Conservation (phyloP, 495 filamentous ascomycete species). For the Talaromyces stipitatus region DNA sequence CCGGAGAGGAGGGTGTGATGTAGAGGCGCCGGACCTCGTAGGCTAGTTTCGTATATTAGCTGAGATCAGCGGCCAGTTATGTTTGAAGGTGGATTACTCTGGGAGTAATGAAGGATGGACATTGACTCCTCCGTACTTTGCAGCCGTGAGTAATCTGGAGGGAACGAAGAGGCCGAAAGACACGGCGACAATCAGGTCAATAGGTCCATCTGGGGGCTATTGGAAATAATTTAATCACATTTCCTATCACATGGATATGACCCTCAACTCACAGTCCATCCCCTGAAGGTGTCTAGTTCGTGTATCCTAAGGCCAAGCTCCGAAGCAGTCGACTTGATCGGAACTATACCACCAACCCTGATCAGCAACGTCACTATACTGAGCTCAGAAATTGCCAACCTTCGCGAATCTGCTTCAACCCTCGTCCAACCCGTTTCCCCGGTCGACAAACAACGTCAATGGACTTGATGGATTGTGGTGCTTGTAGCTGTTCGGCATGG, state of each 20-base stretch:
- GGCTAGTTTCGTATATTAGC: slow-evolving; percentile 46
- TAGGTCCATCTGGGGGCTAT: slow-evolving; percentile 33
- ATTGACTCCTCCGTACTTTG: slow-evolving; percentile 83
- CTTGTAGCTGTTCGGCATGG: slow-evolving; percentile 45
- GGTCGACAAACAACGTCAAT: slow-evolving; percentile 85
- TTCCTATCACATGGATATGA: not conserved
- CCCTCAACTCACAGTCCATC: slow-evolving; percentile 56
- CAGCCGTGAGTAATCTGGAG: slow-evolving; percentile 55
- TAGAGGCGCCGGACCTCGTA: slow-evolving; percentile 69
- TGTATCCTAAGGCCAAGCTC: slow-evolving; percentile 60
- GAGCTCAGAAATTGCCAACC: slow-evolving; percentile 34
- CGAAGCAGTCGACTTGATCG: slow-evolving; percentile 59
- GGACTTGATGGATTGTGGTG: slow-evolving; percentile 56
- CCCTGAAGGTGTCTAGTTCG: slow-evolving; percentile 67
- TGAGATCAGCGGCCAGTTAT: not conserved
- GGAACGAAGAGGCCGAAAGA: slow-evolving; percentile 92
- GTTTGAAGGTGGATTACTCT: slow-evolving; percentile 44
- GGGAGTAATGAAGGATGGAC: slow-evolving; percentile 92
- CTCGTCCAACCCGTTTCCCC: slow-evolving; percentile 66
- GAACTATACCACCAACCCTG: slow-evolving; percentile 44
- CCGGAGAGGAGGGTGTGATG: slow-evolving; percentile 66
- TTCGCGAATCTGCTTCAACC: slow-evolving; percentile 60
- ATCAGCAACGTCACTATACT: not conserved
- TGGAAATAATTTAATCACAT: slow-evolving; percentile 7
- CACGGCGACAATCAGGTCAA: slow-evolving; percentile 88